These are phyloP conservation scores for Colletotrichum sp. DNA, from an alignment of 2,329 filamentous ascomycete genomes.

Conservation along the genomic window DNA sequence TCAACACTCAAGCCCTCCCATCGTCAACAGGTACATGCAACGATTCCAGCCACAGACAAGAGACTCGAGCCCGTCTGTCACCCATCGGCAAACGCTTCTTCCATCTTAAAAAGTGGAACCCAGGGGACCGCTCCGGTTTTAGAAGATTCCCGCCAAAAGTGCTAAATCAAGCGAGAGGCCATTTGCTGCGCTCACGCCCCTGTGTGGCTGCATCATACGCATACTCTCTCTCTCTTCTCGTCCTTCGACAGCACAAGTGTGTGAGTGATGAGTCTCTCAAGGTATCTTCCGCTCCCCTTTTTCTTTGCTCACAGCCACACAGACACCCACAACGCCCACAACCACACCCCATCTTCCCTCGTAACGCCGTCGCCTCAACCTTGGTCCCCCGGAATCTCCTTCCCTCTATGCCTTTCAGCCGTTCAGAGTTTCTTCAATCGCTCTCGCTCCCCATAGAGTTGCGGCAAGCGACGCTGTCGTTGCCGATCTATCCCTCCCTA, in stretches of 20 bases:
- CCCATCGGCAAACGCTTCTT: conserved; percentile 21
- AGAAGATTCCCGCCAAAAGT: conserved; percentile 1
- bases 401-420: not conserved
- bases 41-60: not conserved
- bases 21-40: not conserved
- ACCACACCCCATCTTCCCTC: not conserved
- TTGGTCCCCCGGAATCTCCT: not conserved
- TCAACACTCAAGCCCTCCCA: not conserved
- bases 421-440: not conserved
- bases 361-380: not conserved
- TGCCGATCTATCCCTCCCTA: not conserved
- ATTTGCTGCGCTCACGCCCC: not conserved
- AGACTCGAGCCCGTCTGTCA: not conserved
- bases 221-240: not conserved
- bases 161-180: conserved; percentile 5
- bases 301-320: not conserved
- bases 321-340: not conserved
- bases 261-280: not conserved
- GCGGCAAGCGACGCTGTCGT: not conserved
- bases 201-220: not conserved
- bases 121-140: conserved; percentile 22
- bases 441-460: not conserved
- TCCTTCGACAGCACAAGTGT: not conserved
- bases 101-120: conserved; percentile 23
- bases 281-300: not conserved